These are phyloP conservation scores for Xylaria sp. DNA, from an alignment of 2,329 filamentous ascomycete species.

Conservation along the genomic window DNA sequence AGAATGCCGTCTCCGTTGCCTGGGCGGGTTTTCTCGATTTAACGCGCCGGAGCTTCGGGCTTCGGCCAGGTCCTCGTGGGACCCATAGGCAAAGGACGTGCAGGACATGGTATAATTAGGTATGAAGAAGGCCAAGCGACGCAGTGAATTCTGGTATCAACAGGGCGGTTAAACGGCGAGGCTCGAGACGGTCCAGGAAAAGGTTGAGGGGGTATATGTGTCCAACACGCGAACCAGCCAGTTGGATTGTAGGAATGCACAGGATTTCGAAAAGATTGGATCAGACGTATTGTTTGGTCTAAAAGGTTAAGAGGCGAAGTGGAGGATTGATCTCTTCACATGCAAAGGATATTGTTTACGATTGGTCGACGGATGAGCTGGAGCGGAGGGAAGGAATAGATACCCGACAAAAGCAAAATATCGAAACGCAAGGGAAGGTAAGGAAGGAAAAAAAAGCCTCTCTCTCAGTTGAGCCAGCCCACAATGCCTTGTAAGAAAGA, in stretches of 20 bases:
- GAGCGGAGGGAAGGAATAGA: conserved; percentile 4
- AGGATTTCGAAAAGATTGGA: conserved; percentile 18
- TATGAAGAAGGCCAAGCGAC: background rate
- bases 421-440: background rate
- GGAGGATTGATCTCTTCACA: conserved; percentile 25
- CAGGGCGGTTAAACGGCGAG: background rate
- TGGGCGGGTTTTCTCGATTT: conserved; percentile 35
- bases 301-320: conserved; percentile 17
- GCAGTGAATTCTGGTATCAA: conserved; percentile 9
- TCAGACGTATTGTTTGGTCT: conserved; percentile 5
- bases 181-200: background rate
- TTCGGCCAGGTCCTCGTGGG: conserved; percentile 40
- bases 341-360: conserved; percentile 23
- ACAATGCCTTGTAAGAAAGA: background rate
- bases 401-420: conserved; percentile 5
- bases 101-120: conserved; percentile 33
- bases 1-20: conserved; percentile 56
- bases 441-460: too few relatives aligned
- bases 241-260: conserved; percentile 12
- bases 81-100: conserved; percentile 34
- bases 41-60: conserved; percentile 47
- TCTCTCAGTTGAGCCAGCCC: background rate
- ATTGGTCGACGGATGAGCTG: conserved; percentile 29
- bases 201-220: conserved; percentile 12
- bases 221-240: conserved; percentile 16